A percentile compares a stretch with the other conserved stretches of the same genome.
These are phyloP conservation scores for Zancudomyces culisetae DNA, from an alignment of 371 early-diverging fungal genomes.

Conservation along the genomic window DNA sequence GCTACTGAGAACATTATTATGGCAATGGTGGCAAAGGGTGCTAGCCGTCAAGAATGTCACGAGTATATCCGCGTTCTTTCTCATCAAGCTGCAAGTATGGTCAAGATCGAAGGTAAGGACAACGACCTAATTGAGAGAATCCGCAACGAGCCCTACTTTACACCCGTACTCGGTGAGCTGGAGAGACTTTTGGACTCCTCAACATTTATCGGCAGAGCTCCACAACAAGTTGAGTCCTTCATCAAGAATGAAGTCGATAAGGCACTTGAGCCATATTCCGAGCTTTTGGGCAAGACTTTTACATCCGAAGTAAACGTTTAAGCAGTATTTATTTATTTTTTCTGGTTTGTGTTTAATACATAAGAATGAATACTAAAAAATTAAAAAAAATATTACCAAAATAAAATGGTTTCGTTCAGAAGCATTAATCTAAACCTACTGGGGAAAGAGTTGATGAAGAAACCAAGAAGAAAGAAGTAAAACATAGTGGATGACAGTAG, in stretches of 20 bases:
- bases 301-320: slow-evolving; percentile 3
- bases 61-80: slow-evolving; percentile 89
- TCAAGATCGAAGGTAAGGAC: slow-evolving; percentile 81
- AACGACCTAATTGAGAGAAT: slow-evolving; percentile 90
- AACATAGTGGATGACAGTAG: too few species aligned
- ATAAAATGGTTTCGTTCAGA: too few species aligned
- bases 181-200: slow-evolving; percentile 67
- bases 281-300: slow-evolving; percentile 20
- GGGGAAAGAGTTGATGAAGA: too few species aligned
- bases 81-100: slow-evolving; percentile 77
- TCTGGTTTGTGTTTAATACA: too few species aligned
- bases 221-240: slow-evolving; percentile 80
- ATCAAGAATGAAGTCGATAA: slow-evolving; percentile 60
- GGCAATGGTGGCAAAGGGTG: slow-evolving; percentile 94
- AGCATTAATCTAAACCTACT: too few species aligned
- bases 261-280: slow-evolving; percentile 61
- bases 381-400: too few species aligned
- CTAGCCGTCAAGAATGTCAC: slow-evolving; percentile 90
- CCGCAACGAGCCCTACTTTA: slow-evolving; percentile 62
- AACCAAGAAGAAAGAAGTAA: too few species aligned
- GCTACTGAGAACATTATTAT: slow-evolving; percentile 97
- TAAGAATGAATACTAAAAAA: too few species aligned
- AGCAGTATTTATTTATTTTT: too few species aligned
- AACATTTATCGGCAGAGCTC: slow-evolving; percentile 89
- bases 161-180: slow-evolving; percentile 60